Evolutionary conservation across 78 protist genomes (phyloP).

Genomic region (Dictyostelium firmibasis): DNA sequence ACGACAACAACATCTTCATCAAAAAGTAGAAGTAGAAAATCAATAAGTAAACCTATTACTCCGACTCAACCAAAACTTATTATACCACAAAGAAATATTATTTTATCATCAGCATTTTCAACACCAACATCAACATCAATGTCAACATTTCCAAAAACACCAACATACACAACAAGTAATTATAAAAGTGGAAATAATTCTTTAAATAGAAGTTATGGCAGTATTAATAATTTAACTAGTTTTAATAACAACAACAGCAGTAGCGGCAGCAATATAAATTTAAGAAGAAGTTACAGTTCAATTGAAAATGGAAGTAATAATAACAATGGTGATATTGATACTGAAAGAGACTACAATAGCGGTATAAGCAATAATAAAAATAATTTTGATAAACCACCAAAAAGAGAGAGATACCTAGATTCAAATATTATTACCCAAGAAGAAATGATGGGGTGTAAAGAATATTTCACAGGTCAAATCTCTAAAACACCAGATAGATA

Average conservation of each 20-base stretch:
- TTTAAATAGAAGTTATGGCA: not conserved
- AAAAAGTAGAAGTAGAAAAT: not conserved
- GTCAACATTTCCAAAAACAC: not conserved
- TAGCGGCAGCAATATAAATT: too few relatives aligned
- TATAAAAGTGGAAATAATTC: not conserved
- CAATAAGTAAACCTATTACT: not conserved
- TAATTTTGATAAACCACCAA: not conserved
- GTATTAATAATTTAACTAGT: too few relatives aligned
- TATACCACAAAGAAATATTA: not conserved
- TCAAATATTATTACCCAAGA: conserved; percentile 20
- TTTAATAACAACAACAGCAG: too few relatives aligned
- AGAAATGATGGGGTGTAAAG: conserved; percentile 32
- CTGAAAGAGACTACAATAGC: not conserved
- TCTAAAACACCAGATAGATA: conserved; percentile 74
- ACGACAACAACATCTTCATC: too few relatives aligned
- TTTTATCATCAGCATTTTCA: not conserved
- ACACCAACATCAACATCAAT: not conserved
- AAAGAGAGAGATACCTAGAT: not conserved
- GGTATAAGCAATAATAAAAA: not conserved
- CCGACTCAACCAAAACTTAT: not conserved
- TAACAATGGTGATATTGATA: not conserved
- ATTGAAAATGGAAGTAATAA: too few relatives aligned
- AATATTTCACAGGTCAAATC: conserved; percentile 29
- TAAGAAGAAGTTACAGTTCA: too few relatives aligned
- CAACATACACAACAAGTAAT: not conserved